Conservation (phyloP, 2,329 filamentous ascomycete genomes). For the Capronia coronata region DNA sequence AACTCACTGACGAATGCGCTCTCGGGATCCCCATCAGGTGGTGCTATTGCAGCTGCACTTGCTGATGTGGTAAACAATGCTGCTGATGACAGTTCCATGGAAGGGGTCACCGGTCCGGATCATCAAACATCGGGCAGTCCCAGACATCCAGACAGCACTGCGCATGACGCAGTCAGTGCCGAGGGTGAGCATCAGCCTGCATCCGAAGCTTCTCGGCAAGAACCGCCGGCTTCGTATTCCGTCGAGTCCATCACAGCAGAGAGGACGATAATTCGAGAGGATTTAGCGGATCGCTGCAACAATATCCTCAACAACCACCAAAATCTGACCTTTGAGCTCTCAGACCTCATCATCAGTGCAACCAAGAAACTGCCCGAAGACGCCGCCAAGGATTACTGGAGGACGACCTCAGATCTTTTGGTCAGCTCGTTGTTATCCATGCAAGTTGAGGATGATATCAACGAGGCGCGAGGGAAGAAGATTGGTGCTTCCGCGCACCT, state of each 20-base stretch:
- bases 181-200: conserved; percentile 3
- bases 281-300: conserved; percentile 80
- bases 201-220: neutral
- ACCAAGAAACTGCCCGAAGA: conserved; percentile 56
- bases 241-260: conserved; percentile 74
- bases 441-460: conserved; percentile 53
- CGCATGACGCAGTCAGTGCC: conserved; percentile 23
- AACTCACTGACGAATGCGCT: conserved; percentile 3
- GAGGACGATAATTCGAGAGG: conserved; percentile 63
- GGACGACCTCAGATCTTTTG: conserved; percentile 74
- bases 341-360: conserved; percentile 74
- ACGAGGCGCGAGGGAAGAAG: conserved; percentile 55
- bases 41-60: conserved; percentile 9
- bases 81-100: conserved; percentile 19
- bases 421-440: conserved; percentile 72
- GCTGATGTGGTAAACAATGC: conserved; percentile 7
- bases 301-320: conserved; percentile 85
- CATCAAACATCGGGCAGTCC: neutral
- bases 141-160: conserved; percentile 19
- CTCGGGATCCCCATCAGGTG: conserved; percentile 2
- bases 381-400: conserved; percentile 51
- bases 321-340: conserved; percentile 80
- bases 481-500: conserved; percentile 90
- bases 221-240: conserved; percentile 31
- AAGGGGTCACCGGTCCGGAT: conserved; percentile 4